Percentiles rank a stretch among this genome's conserved stretches.
Conservation (phyloP, 2,329 filamentous ascomycete species). For the Aspergillus hortae region DNA sequence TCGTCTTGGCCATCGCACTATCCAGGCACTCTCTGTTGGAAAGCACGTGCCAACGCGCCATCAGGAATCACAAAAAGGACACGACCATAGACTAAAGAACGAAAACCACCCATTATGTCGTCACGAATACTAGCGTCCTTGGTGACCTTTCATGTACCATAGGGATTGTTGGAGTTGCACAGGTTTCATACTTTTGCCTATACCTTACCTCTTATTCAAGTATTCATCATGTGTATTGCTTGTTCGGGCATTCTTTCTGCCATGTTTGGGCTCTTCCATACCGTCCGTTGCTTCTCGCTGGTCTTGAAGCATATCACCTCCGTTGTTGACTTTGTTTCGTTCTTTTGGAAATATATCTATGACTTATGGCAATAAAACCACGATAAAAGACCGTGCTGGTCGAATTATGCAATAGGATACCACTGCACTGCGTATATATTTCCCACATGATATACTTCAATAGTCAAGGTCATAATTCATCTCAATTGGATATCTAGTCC, state of each 20-base stretch:
- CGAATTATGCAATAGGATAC: too few relatives aligned
- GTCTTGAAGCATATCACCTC: constrained; percentile 3
- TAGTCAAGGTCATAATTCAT: constrained; percentile 1
- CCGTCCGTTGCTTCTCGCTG: constrained; percentile 9
- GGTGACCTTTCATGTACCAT: background rate
- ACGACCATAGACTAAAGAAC: background rate
- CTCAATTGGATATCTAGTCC: constrained; percentile 18
- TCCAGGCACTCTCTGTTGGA: background rate
- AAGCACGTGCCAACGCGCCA: background rate
- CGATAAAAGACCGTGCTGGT: too few relatives aligned
- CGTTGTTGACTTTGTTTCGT: background rate
- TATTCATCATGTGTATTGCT: constrained; percentile 1
- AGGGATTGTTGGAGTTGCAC: constrained; percentile 1
- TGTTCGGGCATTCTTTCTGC: constrained; percentile 1
- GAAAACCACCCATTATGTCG: background rate
- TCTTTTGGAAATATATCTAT: background rate
- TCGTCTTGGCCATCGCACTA: background rate
- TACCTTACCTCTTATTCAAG: constrained; percentile 1
- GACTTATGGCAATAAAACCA: too few relatives aligned
- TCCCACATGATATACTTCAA: background rate
- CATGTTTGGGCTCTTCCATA: background rate
- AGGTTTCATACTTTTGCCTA: constrained; percentile 5
- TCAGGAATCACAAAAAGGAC: background rate
- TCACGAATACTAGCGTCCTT: constrained; percentile 4
- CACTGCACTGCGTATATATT: too few relatives aligned